Percentiles rank a stretch among this genome's conserved stretches.
phyloP scores from a whole-genome alignment of 2,329 filamentous ascomycete genomes.

The Monilinia polystroma region DNA sequence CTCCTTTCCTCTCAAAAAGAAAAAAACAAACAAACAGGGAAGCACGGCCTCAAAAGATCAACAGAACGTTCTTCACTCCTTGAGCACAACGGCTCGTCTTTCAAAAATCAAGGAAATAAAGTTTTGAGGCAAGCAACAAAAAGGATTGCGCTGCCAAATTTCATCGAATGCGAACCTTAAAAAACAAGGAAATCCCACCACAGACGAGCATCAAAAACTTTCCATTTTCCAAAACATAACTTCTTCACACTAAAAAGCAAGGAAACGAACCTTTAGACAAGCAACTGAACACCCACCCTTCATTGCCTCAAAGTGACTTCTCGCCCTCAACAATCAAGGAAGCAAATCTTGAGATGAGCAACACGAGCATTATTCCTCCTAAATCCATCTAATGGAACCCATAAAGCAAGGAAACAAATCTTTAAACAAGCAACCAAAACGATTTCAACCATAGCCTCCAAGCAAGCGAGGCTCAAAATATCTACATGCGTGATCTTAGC shows the following conservation, averaged over 20 bases:
- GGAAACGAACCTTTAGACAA: background rate
- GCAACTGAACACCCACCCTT: background rate
- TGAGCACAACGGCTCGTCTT: background rate
- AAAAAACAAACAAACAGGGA: background rate
- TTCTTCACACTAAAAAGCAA: background rate
- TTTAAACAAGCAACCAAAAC: background rate
- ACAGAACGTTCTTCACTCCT: background rate
- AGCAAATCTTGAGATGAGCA: background rate
- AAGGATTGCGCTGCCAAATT: too few relatives aligned
- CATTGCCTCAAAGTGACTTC: background rate
- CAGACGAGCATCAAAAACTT: background rate
- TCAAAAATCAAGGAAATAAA: background rate
- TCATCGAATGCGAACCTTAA: too few relatives aligned
- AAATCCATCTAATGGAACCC: too few relatives aligned
- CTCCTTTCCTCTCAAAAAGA: background rate
- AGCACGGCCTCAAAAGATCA: background rate
- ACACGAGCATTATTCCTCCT: too few relatives aligned
- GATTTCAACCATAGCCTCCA: background rate
- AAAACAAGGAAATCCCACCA: background rate
- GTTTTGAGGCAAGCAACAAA: background rate
- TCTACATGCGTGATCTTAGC: background rate
- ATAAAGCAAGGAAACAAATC: background rate
- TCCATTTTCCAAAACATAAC: too few relatives aligned
- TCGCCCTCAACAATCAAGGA: background rate
- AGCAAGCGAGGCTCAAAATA: constrained; percentile 10